Base-by-base conservation (phyloP, 1,139 yeast species). In the Blastobotrys elegans region DNA sequence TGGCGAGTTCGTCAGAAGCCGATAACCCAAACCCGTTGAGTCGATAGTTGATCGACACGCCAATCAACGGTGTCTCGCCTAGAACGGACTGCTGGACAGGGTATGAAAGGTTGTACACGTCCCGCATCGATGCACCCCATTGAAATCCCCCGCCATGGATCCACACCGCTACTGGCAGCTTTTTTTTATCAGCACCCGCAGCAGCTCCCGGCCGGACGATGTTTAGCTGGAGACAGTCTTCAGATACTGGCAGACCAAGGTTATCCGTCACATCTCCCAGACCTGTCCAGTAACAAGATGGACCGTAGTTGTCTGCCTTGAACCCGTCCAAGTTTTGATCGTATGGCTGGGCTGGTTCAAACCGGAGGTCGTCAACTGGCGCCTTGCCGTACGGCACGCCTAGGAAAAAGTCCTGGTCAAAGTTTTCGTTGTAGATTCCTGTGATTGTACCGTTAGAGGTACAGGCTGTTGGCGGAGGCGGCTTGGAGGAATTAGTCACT, bases 111-210 rank as follows among this genome's bases (percentile, higher is more conserved):
- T 32, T 41, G 44, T 35, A 42, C 18, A 33, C 20, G 21, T 41
- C 46, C 20, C 51, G 24, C 26, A 29, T 17, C 14, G 46, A 26
- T 4, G 47, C 43, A 11, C 48, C 51, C 40, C 41, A 27, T 14
- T 49, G 37, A 46, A 57, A 67, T 1, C 66, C 67, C 27, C 72
- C 72, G 13, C 71, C 72, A 48, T 66, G 66, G 42, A 68, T 64
- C 68, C 69, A 66, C 17, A 63, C 55, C 43, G 62, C 52, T 5
- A 66, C 70, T 2, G 70, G 70, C 8, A 66, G 50, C 16, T 27
- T 29, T 5, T 7, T 5, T 4, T 26, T 21, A n/a, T 18, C 21
- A 3, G 21, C 33, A 10, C 13, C 18, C 10, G 40, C 26, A 3
- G 3, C 18, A 10, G 48, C 29, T 2, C 29, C 17, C 2, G 49